A percentile compares a stretch with the other conserved stretches of the same genome.
Conservation (phyloP, 202 grass and related monocot genomes). For the Carex arenaria region DNA sequence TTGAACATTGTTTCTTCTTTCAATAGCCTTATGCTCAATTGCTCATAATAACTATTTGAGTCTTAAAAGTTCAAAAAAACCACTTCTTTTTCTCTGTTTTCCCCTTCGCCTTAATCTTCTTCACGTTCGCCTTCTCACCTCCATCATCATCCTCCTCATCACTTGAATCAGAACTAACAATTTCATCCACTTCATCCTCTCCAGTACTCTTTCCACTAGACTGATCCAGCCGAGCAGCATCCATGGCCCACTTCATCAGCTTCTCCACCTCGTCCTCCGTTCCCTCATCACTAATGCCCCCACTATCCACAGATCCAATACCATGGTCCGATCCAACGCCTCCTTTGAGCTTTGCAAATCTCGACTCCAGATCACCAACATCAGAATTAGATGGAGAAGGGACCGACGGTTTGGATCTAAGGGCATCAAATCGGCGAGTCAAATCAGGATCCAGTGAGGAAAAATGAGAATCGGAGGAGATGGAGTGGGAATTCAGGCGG, state of each 20-base stretch:
- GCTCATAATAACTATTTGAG: not conserved
- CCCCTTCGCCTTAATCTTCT: slow-evolving; percentile 31
- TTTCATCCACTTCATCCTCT: slow-evolving; percentile 20
- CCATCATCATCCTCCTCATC: slow-evolving; percentile 27
- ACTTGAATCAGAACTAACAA: slow-evolving; percentile 21
- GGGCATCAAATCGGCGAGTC: slow-evolving; percentile 51
- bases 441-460: slow-evolving; percentile 42
- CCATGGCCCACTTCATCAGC: slow-evolving; percentile 72
- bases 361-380: slow-evolving; percentile 33
- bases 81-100: slow-evolving; percentile 54
- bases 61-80: slow-evolving; percentile 37
- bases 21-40: not conserved
- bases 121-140: slow-evolving; percentile 16
- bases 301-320: slow-evolving; percentile 24
- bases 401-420: slow-evolving; percentile 27
- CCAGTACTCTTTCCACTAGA: not conserved
- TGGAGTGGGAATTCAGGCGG: slow-evolving; percentile 46
- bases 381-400: not conserved
- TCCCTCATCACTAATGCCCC: slow-evolving; percentile 9
- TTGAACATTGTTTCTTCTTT: not conserved
- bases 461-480: slow-evolving; percentile 22
- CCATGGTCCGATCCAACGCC: slow-evolving; percentile 12
- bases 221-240: slow-evolving; percentile 46
- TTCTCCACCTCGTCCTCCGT: slow-evolving; percentile 65
- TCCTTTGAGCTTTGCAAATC: slow-evolving; percentile 55